Conservation (phyloP, 148 eudicot genomes). For the Vaccinium macrocarpon region DNA sequence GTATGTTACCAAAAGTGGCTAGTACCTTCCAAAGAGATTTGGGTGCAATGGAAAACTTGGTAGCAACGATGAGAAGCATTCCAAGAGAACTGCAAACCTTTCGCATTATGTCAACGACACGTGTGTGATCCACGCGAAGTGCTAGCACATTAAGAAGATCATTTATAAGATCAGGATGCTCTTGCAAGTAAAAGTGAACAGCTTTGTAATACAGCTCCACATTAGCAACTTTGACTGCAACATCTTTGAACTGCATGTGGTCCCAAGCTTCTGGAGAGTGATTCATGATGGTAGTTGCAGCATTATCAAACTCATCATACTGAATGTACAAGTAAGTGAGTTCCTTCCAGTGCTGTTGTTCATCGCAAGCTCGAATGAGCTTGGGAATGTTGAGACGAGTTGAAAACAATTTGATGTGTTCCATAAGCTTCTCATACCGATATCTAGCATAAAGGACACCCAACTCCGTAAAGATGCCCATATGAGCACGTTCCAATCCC, state of each 20-base stretch:
- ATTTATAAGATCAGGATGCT: conserved; percentile 94
- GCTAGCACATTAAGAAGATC: conserved; percentile 91
- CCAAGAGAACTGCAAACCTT: conserved; percentile 44
- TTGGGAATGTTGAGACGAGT: conserved; percentile 97
- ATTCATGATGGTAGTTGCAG: conserved; percentile 97
- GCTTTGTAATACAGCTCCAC: conserved; percentile 98
- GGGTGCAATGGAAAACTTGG: neutral
- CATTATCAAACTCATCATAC: conserved; percentile 97
- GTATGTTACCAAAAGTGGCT: neutral
- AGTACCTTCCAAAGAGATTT: neutral
- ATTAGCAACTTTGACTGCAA: conserved; percentile 89
- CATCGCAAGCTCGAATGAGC: conserved; percentile 95
- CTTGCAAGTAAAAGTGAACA: conserved; percentile 92
- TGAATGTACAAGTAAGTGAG: conserved; percentile 85
- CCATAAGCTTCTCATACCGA: conserved; percentile 97
- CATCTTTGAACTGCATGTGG: conserved; percentile 98
- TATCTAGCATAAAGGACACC: conserved; percentile 98
- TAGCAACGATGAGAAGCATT: neutral
- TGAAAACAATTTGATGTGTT: conserved; percentile 88
- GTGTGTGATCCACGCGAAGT: conserved; percentile 91
- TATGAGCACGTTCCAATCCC: conserved; percentile 97
- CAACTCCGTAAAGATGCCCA: conserved; percentile 96
- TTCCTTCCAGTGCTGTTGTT: conserved; percentile 98
- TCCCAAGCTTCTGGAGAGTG: conserved; percentile 99
- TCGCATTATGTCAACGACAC: conserved; percentile 96